Percentiles rank a stretch among this genome's conserved stretches.
Evolutionary conservation across 768 basidiomycete genomes (phyloP).

Genomic region (Rickenella mellea): DNA sequence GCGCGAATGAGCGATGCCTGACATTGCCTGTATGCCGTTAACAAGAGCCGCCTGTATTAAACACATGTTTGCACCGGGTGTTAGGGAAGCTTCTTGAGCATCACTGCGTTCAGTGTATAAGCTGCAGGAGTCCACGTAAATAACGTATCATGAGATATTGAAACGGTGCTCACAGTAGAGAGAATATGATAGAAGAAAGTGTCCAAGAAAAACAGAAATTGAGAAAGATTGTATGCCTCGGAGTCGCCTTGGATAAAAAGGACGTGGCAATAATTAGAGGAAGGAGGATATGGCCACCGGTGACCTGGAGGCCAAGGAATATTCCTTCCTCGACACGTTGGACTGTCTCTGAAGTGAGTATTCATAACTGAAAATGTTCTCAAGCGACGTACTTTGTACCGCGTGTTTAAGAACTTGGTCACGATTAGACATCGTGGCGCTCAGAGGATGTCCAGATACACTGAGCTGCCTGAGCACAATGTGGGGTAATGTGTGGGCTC

Average conservation of each 20-base stretch:
- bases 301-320: constrained; percentile 4
- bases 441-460: too few species aligned
- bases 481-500: too few species aligned
- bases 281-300: constrained; percentile 1
- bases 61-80: constrained; percentile 1
- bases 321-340: neutral
- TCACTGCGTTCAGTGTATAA: constrained; percentile 3
- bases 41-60: constrained; percentile 4
- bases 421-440: too few species aligned
- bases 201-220: constrained; percentile 6
- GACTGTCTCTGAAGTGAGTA: neutral
- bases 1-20: neutral
- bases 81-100: neutral
- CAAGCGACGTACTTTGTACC: too few species aligned
- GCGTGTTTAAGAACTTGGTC: too few species aligned
- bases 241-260: neutral
- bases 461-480: too few species aligned
- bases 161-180: constrained; percentile 1
- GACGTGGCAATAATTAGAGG: constrained; percentile 5
- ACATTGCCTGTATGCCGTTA: constrained; percentile 4
- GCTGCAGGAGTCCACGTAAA: neutral
- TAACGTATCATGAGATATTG: neutral
- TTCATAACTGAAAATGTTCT: too few species aligned
- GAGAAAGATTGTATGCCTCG: constrained; percentile 3
- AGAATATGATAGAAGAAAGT: constrained; percentile 1